These are phyloP conservation scores for Claviceps arundinis DNA, from an alignment of 2,329 filamentous ascomycete genomes.

Conservation along the genomic window DNA sequence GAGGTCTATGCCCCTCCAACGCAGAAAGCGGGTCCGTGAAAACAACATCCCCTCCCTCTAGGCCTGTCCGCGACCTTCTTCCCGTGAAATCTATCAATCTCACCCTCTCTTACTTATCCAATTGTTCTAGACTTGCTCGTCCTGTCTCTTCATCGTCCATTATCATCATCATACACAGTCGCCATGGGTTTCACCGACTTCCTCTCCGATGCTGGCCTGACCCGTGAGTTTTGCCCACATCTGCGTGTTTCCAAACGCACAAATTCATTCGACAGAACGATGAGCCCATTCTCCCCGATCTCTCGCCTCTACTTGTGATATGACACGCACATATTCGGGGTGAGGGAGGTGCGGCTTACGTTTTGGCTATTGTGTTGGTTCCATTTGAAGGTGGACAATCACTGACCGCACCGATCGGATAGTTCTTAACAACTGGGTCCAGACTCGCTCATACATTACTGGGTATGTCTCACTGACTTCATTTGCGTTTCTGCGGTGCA, in stretches of 20 bases:
- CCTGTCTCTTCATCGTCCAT: background rate
- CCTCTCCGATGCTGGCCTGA: constrained; percentile 46
- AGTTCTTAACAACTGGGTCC: constrained; percentile 58
- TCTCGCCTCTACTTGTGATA: too few relatives aligned
- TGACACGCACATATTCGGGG: too few relatives aligned
- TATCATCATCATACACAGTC: constrained; percentile 2
- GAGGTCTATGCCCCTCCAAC: constrained; percentile 5
- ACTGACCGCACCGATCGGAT: constrained; percentile 7
- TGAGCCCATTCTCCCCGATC: too few relatives aligned
- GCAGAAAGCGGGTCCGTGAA: constrained; percentile 3
- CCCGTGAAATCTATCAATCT: background rate
- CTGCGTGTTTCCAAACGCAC: background rate
- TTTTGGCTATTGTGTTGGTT: background rate
- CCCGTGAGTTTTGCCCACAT: constrained; percentile 11
- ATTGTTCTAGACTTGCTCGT: background rate
- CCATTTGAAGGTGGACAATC: background rate
- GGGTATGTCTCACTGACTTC: constrained; percentile 43
- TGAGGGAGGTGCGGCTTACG: background rate
- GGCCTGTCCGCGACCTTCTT: background rate
- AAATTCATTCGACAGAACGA: background rate
- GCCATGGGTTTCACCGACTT: constrained; percentile 57
- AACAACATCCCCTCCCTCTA: constrained; percentile 4
- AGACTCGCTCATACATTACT: constrained; percentile 63
- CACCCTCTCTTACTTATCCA: background rate
- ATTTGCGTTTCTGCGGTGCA: too few relatives aligned